phyloP scores from a whole-genome alignment of 257 asterid species.

The Primulina huaijiensis region DNA sequence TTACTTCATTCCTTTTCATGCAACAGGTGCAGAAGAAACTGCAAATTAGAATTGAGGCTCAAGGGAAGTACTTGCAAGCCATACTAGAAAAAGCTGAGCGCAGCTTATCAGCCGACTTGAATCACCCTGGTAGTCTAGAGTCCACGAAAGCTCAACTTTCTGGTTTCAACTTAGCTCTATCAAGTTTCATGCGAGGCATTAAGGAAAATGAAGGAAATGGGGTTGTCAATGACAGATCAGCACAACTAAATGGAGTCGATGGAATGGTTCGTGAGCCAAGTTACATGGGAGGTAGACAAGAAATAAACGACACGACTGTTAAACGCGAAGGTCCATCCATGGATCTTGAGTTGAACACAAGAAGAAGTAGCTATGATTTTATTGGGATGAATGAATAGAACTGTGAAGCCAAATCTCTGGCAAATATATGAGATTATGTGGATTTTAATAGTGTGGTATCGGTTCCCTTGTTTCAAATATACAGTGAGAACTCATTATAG shows the following conservation, averaged over 20 bases:
- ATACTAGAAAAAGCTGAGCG: conserved; percentile 73
- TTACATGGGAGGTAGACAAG: conserved; percentile 30
- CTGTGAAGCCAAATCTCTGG: background rate
- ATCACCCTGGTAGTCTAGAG: conserved; percentile 42
- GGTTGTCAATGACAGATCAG: conserved; percentile 26
- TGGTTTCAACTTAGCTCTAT: conserved; percentile 64
- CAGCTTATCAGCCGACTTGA: conserved; percentile 48
- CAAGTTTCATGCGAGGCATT: conserved; percentile 63
- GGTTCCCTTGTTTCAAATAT: background rate
- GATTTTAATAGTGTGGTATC: background rate
- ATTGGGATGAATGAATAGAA: background rate
- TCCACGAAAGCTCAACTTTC: conserved; percentile 59
- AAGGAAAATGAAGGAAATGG: conserved; percentile 39
- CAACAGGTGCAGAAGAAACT: conserved; percentile 79
- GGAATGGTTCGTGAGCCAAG: conserved; percentile 24
- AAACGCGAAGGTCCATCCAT: conserved; percentile 39
- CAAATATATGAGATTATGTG: background rate
- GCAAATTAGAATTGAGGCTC: conserved; percentile 93
- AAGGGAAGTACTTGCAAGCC: conserved; percentile 82
- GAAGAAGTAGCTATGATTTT: background rate
- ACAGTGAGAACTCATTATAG: background rate
- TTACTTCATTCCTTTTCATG: background rate
- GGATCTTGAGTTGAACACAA: background rate
- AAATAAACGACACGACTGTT: conserved; percentile 34
- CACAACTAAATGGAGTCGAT: conserved; percentile 21